Conservation (phyloP, 225 moss, liverwort and hornwort species). For the Neckera pumila region DNA sequence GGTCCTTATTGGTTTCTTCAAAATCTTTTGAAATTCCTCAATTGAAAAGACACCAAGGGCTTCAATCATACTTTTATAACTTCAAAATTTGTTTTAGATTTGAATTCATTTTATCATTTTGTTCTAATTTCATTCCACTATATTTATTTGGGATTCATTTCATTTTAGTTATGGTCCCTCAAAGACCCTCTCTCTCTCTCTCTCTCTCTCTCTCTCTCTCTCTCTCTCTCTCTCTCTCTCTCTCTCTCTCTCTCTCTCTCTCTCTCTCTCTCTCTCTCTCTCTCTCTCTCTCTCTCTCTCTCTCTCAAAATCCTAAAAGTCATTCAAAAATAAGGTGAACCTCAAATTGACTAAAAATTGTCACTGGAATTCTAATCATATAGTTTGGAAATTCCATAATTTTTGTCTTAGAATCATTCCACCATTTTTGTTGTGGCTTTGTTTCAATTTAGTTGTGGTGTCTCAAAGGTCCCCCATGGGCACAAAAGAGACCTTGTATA, state of each 20-base stretch:
- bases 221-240: no score
- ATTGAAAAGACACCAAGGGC: fast-evolving
- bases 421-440: background rate
- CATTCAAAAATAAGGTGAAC: background rate
- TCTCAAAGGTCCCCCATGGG: fast-evolving
- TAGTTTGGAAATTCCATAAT: background rate
- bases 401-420: background rate
- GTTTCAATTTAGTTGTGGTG: fast-evolving
- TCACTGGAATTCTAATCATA: fast-evolving
- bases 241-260: no score
- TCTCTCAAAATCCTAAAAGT: no score
- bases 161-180: background rate
- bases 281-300: no score
- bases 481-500: fast-evolving
- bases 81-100: background rate
- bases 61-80: background rate
- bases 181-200: no score
- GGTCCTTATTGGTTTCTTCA: background rate
- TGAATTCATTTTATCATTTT: background rate
- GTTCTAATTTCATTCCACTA: background rate
- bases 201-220: no score
- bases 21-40: background rate
- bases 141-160: background rate
- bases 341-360: no score
- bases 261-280: no score